Conservation (phyloP, 192 early-diverging fungal species). For the Backusella morwellensis region DNA sequence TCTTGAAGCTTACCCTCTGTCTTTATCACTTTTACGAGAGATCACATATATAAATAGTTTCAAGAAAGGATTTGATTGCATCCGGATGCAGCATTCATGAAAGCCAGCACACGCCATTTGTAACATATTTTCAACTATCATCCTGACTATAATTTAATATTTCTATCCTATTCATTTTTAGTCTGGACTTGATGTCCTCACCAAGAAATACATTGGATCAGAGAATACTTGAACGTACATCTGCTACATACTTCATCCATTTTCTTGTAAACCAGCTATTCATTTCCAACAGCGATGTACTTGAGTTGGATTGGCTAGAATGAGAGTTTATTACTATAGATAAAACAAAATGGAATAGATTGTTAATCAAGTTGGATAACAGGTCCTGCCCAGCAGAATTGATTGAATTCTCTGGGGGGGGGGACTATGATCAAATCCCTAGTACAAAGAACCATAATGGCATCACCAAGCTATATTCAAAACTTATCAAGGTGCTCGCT, state of each 20-base stretch:
- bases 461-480: background rate
- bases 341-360: background rate
- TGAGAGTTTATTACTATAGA: background rate
- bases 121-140: constrained; percentile 50
- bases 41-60: background rate
- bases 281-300: background rate
- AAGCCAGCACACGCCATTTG: constrained; percentile 40
- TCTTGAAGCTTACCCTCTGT: background rate
- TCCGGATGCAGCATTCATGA: background rate
- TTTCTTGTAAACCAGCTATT: background rate
- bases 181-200: background rate
- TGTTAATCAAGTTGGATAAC: background rate
- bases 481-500: background rate
- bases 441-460: background rate
- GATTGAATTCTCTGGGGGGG: background rate
- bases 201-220: background rate
- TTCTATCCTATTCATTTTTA: constrained; percentile 2
- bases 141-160: constrained; percentile 41
- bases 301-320: constrained; percentile 8
- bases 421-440: background rate
- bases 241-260: background rate
- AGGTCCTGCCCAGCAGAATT: background rate
- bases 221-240: background rate
- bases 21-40: background rate
- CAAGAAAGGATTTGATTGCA: background rate